Base-by-base conservation (phyloP, 106 monocot genomes). In the Allium fistulosum region DNA sequence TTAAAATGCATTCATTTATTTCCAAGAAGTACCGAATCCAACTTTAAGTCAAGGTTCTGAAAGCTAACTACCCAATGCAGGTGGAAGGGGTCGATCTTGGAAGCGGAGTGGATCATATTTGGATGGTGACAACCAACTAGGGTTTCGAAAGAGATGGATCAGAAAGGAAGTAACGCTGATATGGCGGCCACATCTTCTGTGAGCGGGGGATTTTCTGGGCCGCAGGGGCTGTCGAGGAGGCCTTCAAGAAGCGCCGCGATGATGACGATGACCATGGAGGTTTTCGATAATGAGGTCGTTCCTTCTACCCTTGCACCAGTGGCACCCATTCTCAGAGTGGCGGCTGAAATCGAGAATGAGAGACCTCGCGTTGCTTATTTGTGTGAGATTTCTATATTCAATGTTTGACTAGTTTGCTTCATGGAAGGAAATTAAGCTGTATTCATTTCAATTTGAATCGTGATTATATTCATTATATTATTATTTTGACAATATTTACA, bases 281-380 rank as follows among this genome's bases (percentile, higher is more conserved):
- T 93, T 49, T 99, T 99, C 78, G 99, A 99, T 65, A 90, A 99
- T 76, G 93, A 93, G 81, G 93, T 93, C 3, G 99, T 90, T 2
- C 99, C 99, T 14, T 80, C 99, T 9, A 78, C 93, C 15, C 83
- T 99, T 37, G 83, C 73, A 26, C 83, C 82, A 72, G 90, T 93
- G 60, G 87, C 81, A 1, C 93, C 93, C 11, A 80, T 99, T 60
- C 90, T 99, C 27, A 87, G 99, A 55, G 93, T 90, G 58, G 99
- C 99, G n/a, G 81, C 87, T 46, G 99, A 99, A 73, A 79, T 99
- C 71, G 99, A 99, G 55, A 9, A 63, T 11, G 99, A 99, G 76
- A 77, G 99, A 1, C 99, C 99, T 4, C 84, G 99, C 65, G 90
- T 93, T 57, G 87, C 93, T 22, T 99, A 99, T 59, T 81, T 99